Evolutionary conservation across 257 asterid species (phyloP).

Genomic region (Thymus quinquecostatus): DNA sequence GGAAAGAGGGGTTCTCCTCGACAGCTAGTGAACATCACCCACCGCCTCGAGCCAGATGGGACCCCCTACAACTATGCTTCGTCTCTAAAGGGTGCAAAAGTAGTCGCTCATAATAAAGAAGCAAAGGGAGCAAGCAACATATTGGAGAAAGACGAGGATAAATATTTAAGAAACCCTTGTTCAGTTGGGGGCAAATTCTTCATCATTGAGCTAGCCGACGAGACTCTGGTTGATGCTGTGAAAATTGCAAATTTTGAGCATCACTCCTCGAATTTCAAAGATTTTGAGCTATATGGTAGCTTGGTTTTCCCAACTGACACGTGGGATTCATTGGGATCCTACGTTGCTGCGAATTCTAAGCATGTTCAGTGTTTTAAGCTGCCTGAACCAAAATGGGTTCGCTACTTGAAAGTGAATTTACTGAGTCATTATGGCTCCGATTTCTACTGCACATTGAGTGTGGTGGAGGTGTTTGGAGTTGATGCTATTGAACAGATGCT

Average conservation of each 20-base stretch:
- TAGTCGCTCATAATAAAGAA: conserved; percentile 84
- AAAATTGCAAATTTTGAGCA: conserved; percentile 94
- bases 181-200: conserved; percentile 72
- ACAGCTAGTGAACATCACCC: conserved; percentile 68
- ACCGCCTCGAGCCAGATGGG: conserved; percentile 90
- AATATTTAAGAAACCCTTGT: conserved; percentile 88
- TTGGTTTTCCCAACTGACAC: conserved; percentile 73
- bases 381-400: conserved; percentile 86
- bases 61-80: conserved; percentile 89
- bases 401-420: conserved; percentile 78
- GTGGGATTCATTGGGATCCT: conserved; percentile 73
- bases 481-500: conserved; percentile 98
- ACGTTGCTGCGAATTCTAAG: conserved; percentile 83
- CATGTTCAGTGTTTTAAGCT: conserved; percentile 82
- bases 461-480: conserved; percentile 91
- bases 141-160: conserved; percentile 86
- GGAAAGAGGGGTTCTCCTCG: conserved; percentile 51
- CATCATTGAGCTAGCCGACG: conserved; percentile 83
- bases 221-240: conserved; percentile 82
- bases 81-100: conserved; percentile 90
- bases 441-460: conserved; percentile 86
- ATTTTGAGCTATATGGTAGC: conserved; percentile 81
- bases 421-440: conserved; percentile 91
- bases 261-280: conserved; percentile 83
- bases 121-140: conserved; percentile 85